These are phyloP conservation scores for Tuber umbilicatum DNA, from an alignment of 495 filamentous ascomycete genomes.

Conservation along the genomic window DNA sequence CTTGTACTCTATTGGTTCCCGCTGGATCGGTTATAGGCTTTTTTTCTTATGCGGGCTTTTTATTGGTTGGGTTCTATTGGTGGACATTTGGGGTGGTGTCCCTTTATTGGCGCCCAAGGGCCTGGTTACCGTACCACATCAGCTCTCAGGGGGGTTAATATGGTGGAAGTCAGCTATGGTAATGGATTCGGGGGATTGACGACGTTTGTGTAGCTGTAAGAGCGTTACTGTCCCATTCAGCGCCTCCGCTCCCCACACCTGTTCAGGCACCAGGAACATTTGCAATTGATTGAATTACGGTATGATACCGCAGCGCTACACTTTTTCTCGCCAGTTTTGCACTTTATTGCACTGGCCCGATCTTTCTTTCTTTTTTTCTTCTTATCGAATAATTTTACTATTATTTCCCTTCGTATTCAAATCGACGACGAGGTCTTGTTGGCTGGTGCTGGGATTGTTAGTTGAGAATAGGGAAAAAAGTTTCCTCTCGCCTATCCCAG, in stretches of 20 bases:
- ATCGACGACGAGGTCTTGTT: not conserved
- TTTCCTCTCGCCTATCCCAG: not conserved
- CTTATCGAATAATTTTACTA: too few species aligned
- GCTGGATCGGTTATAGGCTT: not conserved
- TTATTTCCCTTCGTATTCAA: not conserved
- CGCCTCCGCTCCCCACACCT: not conserved
- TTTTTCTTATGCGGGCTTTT: not conserved
- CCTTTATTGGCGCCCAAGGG: constrained; percentile 2
- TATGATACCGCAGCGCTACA: too few species aligned
- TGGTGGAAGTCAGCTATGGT: not conserved
- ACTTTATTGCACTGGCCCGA: not conserved
- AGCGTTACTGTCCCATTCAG: not conserved
- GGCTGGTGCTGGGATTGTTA: not conserved
- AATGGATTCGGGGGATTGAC: not conserved
- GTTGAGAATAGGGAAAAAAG: not conserved
- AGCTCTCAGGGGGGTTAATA: not conserved
- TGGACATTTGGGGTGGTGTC: not conserved
- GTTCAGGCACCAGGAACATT: not conserved
- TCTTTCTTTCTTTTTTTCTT: not conserved
- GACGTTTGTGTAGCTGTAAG: not conserved
- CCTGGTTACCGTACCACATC: not conserved
- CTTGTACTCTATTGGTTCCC: too few species aligned
- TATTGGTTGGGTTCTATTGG: not conserved
- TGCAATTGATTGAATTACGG: not conserved
- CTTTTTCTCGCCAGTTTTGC: not conserved